Base-by-base conservation (phyloP, 2,329 filamentous ascomycete genomes). In the Fusarium sp. region DNA sequence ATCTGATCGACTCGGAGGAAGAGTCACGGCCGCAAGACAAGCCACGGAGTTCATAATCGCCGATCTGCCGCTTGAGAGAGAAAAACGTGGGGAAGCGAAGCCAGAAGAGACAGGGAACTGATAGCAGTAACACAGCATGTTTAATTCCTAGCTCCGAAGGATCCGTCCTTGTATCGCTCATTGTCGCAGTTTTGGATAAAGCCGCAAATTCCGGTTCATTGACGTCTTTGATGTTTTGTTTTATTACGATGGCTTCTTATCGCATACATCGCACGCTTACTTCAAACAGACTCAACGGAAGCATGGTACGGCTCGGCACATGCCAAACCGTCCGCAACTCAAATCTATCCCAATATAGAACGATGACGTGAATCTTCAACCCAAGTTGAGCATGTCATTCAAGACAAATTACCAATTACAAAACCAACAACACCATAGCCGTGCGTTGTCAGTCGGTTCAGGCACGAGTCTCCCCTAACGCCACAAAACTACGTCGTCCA, bases 71-170 rank as follows among this genome's bases (percentile, higher is more conserved):
- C 15, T 9, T n/a, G 34, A 38, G 34, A n/a, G 10, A 12, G 6
- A 24, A 52, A 51, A 72, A 59, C 65, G 45, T 69, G 68, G 68
- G 60, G 68, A 71, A 68, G 24, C 44, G 24, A 57, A 27, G 16
- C 47, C 20, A 30, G 34, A 44, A 44, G 20, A 44, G 42, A 22
- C 42, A 44, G 20, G 42, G 42, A 24, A 44, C 22, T 42, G 18
- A 56, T 30, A 24, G 18, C 16, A 59, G 50, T 27, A 43, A 38
- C n/a, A 32, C 44, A 20, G 38, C 30, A 40, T 44, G 29, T 44
- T 71, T 72, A 68, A 59, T 66, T 59, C 55, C 59, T 65, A 73
- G 50, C 34, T 30, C 70, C 70, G 70, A 72, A 46, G 29, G 42
- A 62, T 57, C 65, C 57, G 63, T 64, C 42, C 29, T 30, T 43